phyloP scores from a whole-genome alignment of 768 basidiomycete species.

The Mycena kentingensis region DNA sequence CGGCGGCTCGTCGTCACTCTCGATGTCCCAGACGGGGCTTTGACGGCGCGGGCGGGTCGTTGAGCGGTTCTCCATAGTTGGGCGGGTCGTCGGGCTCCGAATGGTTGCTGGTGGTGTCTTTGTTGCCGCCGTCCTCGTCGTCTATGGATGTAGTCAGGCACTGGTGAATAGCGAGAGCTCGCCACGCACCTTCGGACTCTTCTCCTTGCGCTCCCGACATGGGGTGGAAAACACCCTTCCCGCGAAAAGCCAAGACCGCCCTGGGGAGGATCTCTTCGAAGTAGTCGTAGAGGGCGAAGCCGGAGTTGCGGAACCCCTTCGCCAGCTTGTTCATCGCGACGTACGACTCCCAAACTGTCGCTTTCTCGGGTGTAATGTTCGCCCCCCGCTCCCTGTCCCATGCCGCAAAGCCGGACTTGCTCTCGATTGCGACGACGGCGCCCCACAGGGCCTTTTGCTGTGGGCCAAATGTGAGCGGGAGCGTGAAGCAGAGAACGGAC shows the following conservation, averaged over 20 bases:
- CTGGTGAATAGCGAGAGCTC: too few relatives aligned
- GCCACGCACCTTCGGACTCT: too few relatives aligned
- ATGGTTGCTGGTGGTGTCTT: too few relatives aligned
- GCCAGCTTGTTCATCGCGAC: background rate
- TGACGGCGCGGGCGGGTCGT: too few relatives aligned
- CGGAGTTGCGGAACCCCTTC: background rate
- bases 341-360: background rate
- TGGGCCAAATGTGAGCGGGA: background rate
- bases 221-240: background rate
- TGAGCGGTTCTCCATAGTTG: too few relatives aligned
- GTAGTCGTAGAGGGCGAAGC: background rate
- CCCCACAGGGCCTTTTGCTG: background rate
- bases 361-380: background rate
- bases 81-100: too few relatives aligned
- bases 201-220: background rate
- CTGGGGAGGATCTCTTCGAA: background rate
- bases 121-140: too few relatives aligned
- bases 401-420: background rate
- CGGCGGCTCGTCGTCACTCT: background rate
- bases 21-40: background rate
- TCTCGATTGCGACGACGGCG: background rate
- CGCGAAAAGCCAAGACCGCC: background rate
- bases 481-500: background rate
- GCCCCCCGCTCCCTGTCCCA: background rate
- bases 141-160: too few relatives aligned